Evolutionary conservation across 805 yeast genomes (phyloP).

Genomic region (Candida chilensis): DNA sequence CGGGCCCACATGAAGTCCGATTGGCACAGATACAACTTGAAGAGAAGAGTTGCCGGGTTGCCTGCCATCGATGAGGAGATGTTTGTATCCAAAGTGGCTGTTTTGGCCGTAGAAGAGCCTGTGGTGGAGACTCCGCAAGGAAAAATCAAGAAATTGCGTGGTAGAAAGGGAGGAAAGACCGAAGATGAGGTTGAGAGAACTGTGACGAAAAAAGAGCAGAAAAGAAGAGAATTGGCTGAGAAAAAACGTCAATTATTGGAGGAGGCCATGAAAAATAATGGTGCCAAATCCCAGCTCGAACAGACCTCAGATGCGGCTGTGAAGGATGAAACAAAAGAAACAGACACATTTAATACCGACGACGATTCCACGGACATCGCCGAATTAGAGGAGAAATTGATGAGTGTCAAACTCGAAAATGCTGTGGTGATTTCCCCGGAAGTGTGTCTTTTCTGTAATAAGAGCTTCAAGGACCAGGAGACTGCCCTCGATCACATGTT

Average conservation of each 20-base stretch:
- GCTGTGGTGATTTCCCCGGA: slow-evolving; percentile 38
- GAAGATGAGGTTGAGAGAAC: slow-evolving; percentile 11
- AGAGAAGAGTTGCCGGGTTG: slow-evolving; percentile 37
- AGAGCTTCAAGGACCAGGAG: slow-evolving; percentile 25
- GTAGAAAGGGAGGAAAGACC: slow-evolving; percentile 9
- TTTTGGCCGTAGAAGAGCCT: slow-evolving; percentile 4
- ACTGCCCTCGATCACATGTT: slow-evolving; percentile 64
- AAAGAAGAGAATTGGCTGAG: slow-evolving; percentile 36
- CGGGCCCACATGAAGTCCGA: slow-evolving; percentile 38
- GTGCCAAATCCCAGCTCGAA: too few relatives aligned
- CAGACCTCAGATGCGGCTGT: slow-evolving; percentile 1
- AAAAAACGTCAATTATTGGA: slow-evolving; percentile 40
- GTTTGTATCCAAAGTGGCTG: slow-evolving; percentile 19
- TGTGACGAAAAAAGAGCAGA: slow-evolving; percentile 38
- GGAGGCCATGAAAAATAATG: slow-evolving; percentile 31
- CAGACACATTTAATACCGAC: too few relatives aligned
- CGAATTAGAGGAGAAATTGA: slow-evolving; percentile 31
- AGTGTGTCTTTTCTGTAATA: slow-evolving; percentile 40
- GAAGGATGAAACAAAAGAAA: slow-evolving; percentile 12
- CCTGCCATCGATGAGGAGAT: slow-evolving; percentile 33
- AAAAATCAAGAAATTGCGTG: slow-evolving; percentile 2
- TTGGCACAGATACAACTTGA: slow-evolving; percentile 42
- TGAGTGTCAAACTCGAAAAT: slow-evolving; percentile 34
- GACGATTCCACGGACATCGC: too few relatives aligned
- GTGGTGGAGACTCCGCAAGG: slow-evolving; percentile 2